These are phyloP conservation scores for Botrytis deweyae DNA, from an alignment of 2,329 filamentous ascomycete species.

Conservation along the genomic window DNA sequence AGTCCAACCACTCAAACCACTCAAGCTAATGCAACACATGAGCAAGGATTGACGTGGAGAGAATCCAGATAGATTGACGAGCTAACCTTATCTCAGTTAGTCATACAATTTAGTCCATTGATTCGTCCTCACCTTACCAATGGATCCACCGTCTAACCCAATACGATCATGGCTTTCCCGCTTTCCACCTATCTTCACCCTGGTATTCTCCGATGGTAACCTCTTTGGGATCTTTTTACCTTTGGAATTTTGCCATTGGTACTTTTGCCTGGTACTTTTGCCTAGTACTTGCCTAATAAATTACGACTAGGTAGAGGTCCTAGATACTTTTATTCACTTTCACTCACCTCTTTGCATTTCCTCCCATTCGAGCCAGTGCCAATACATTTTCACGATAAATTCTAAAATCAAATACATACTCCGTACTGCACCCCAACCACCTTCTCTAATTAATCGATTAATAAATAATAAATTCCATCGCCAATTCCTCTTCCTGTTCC, in stretches of 20 bases:
- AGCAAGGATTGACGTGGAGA: not conserved
- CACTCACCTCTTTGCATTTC: not conserved
- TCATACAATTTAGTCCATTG: not conserved
- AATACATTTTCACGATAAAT: constrained; percentile 11
- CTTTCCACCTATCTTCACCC: not conserved
- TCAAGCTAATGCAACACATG: not conserved
- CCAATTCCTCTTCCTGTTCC: not conserved
- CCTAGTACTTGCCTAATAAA: too few relatives aligned
- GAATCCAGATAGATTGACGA: not conserved
- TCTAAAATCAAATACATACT: constrained; percentile 4
- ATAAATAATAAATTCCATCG: not conserved
- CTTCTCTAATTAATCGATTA: not conserved
- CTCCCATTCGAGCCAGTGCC: not conserved
- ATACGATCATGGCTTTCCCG: not conserved
- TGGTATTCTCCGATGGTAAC: not conserved
- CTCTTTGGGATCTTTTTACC: not conserved
- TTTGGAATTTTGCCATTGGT: not conserved
- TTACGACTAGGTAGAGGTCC: too few relatives aligned
- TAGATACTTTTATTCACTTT: too few relatives aligned
- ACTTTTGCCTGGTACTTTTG: not conserved
- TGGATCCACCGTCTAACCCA: not conserved
- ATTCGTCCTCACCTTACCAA: not conserved
- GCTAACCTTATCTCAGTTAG: not conserved
- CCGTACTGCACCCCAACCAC: constrained; percentile 6
- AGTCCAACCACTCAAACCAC: not conserved